Evolutionary conservation across 768 basidiomycete species (phyloP), one percentile per base, ranked within the genome.

Genomic region (Clitopilus hobsonii): DNA sequence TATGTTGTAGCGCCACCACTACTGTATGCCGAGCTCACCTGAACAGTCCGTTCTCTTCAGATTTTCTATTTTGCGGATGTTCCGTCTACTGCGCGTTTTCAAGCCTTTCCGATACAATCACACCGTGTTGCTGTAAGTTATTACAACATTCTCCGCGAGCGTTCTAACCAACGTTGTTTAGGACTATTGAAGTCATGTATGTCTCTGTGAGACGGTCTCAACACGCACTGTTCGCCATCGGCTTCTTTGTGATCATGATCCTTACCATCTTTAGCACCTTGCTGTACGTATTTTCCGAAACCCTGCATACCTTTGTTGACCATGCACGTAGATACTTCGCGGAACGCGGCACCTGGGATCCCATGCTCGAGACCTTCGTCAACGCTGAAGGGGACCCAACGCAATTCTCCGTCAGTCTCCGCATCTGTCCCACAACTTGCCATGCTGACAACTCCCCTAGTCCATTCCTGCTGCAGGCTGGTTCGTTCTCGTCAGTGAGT

Each of bases 181-280:
- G 89, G 47, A 92, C 91, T 0, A 92, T 92, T 49, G 89, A 93
- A 74, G 91, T 92, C 62, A 97, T 96, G 94, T 93, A 89, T 66
- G 79, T 96, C 26, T 86, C 91, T 26, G 86, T 94, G 29, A 80
- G 88, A 50, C 78, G 91, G 56, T 94, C 91, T 0, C 88, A 91
- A 59, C 90, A 95, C 61, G 93, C 93, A 0, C 75, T 94, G 0
- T 78, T 94, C 2, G 93, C 94, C 0, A 84, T 96, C 18, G 82
- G 83, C 2, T 96, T 95, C 69, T 95, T 96, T 71, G 88, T 95
- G 13, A 71, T 86, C 52, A 93, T 94, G 85, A 83, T 91, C 1
- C 74, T 96, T 36, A 84, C 91, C 1, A 84, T 95, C 6, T 95
- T 93, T 67, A 92, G 91, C 58, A 95, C 93, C 0, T 74, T 94